Percentiles rank a stretch among this genome's conserved stretches.
Conservation (phyloP, 2,329 filamentous ascomycete genomes). For the Aquanectria penicillioides region DNA sequence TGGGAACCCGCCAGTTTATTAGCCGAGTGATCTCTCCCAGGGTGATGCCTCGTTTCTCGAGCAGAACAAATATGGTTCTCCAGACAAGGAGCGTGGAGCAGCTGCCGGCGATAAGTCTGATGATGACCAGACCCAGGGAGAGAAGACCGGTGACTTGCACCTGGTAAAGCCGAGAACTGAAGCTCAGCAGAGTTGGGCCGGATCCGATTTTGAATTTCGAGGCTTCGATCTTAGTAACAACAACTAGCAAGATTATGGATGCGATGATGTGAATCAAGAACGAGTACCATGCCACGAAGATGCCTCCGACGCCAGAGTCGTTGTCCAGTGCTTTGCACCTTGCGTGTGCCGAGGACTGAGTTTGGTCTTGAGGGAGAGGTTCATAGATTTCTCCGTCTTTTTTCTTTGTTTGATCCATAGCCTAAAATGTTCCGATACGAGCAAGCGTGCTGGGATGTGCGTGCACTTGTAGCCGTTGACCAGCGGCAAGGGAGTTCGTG, state of each 20-base stretch:
- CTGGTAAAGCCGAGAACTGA: background rate
- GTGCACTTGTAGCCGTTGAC: no score
- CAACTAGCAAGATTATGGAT: background rate
- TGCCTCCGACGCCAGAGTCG: background rate
- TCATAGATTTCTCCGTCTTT: background rate
- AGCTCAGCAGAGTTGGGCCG: background rate
- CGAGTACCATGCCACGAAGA: background rate
- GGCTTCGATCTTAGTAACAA: constrained; percentile 3
- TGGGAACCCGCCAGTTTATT: background rate
- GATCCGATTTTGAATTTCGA: constrained; percentile 6
- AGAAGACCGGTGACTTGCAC: constrained; percentile 3
- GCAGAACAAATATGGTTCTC: constrained; percentile 4
- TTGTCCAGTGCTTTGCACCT: background rate
- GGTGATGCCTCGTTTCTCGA: constrained; percentile 3
- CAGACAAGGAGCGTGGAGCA: constrained; percentile 1
- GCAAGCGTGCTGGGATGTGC: no score
- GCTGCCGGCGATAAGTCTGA: background rate
- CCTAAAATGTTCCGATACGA: no score
- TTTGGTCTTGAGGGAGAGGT: background rate
- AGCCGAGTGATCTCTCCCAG: background rate
- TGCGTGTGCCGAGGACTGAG: background rate
- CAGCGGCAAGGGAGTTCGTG: no score
- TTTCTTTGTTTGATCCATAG: background rate
- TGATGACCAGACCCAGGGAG: constrained; percentile 3
- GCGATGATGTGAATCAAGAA: background rate